Evolutionary conservation across 2,329 filamentous ascomycete genomes (phyloP).

Genomic region (Penicillium psychrosexuale): DNA sequence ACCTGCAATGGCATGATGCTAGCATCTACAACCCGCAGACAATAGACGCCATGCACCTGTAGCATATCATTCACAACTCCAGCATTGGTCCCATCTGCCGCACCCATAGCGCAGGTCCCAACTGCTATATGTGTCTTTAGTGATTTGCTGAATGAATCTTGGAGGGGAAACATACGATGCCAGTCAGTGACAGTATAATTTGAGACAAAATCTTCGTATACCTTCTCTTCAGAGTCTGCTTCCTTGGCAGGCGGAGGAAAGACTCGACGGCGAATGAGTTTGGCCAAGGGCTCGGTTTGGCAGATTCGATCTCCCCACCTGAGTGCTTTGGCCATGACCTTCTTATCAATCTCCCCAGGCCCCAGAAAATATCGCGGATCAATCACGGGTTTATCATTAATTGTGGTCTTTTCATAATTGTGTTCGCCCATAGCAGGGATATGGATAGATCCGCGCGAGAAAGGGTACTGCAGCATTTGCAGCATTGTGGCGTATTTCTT

Average conservation of each 20-base stretch:
- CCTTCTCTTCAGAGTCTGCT: background rate
- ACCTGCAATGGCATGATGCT: conserved; percentile 35
- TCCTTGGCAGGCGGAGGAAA: conserved; percentile 28
- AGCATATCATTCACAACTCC: conserved; percentile 40
- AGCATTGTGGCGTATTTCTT: conserved; percentile 52
- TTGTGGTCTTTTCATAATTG: background rate
- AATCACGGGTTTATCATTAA: conserved; percentile 37
- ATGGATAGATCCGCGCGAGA: conserved; percentile 50
- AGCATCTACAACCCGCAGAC: conserved; percentile 39
- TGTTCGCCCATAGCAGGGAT: conserved; percentile 27
- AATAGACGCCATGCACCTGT: conserved; percentile 36
- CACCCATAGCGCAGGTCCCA: conserved; percentile 47
- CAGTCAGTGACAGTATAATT: conserved; percentile 23
- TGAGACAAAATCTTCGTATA: conserved; percentile 11
- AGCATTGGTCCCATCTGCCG: conserved; percentile 13
- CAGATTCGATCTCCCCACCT: conserved; percentile 43
- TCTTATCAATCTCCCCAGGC: conserved; percentile 44
- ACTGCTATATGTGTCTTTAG: conserved; percentile 7
- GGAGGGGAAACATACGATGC: conserved; percentile 17
- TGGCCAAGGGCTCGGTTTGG: conserved; percentile 36
- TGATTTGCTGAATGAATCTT: background rate
- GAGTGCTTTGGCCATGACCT: conserved; percentile 44
- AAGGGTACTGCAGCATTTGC: conserved; percentile 53
- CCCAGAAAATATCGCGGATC: conserved; percentile 48
- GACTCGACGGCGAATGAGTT: conserved; percentile 36